Evolutionary conservation across 163 green algal genomes (phyloP), one percentile per base, ranked within the genome.

Genomic region (Prototheca wickerhamii): DNA sequence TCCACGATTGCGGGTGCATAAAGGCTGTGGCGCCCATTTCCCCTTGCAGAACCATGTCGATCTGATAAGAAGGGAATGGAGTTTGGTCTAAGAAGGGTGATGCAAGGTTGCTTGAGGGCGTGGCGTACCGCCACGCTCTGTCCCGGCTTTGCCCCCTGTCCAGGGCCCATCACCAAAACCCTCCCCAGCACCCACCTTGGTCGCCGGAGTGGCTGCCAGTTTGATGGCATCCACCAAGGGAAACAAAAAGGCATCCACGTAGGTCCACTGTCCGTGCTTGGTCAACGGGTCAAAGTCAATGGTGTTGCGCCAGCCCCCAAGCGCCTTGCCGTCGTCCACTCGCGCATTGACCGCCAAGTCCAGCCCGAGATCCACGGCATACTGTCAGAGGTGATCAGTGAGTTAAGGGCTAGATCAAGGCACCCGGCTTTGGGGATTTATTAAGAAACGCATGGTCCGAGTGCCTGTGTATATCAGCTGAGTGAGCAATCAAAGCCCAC

Each of bases 11-110:
- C 4, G 60, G 40, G 60, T 58, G 30, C 12, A 58, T 34, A 43
- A 65, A 65, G 26, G 37, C 33, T 4, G 60, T 65, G 21, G 60
- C 60, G 6, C 60, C 60, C 60, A 65, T 65, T 43, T 65, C 60
- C 8, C 60, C 60, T 30, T 65, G 60, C 4, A 65, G 30, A 25
- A 58, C 42, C 10, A 65, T 46, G 30, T 65, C 60, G 4, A 65
- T 29, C 46, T 54, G 46, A n/a, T n/a, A n/a, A n/a, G n/a, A n/a
- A n/a, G n/a, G n/a, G n/a, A n/a, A n/a, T n/a, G n/a, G n/a, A n/a
- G n/a, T n/a, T n/a, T n/a, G n/a, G n/a, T n/a, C n/a, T n/a, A n/a
- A n/a, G n/a, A n/a, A n/a, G n/a, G n/a, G n/a, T n/a, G n/a, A n/a
- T n/a, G n/a, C n/a, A n/a, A n/a, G n/a, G n/a, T n/a, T n/a, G n/a